Percentiles rank a stretch among this genome's conserved stretches.
Conservation (phyloP, 2,329 filamentous ascomycete genomes). For the Fusarium torreyae region DNA sequence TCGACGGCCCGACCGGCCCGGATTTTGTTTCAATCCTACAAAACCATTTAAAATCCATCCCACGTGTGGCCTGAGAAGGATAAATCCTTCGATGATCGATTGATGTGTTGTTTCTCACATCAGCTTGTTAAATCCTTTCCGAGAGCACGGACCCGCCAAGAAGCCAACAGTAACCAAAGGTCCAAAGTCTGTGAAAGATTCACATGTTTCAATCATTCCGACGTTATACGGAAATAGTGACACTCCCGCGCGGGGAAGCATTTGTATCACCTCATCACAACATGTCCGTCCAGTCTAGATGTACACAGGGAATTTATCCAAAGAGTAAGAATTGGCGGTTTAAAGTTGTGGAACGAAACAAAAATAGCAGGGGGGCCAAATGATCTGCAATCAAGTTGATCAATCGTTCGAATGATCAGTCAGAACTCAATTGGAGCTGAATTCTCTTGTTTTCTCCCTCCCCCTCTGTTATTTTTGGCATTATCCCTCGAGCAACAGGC, state of each 20-base stretch:
- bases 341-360: slow-evolving; percentile 2
- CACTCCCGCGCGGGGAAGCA: background rate
- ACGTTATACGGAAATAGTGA: slow-evolving; percentile 8
- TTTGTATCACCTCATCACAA: background rate
- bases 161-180: background rate
- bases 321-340: slow-evolving; percentile 3
- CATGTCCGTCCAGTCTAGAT: no score
- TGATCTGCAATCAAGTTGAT: slow-evolving; percentile 26
- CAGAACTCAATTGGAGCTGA: slow-evolving; percentile 9
- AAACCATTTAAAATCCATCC: background rate
- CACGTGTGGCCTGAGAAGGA: background rate
- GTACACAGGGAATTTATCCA: background rate
- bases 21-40: background rate
- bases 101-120: background rate
- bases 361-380: slow-evolving; percentile 5
- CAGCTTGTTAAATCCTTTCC: background rate
- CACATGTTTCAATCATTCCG: slow-evolving; percentile 5
- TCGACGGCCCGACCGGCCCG: background rate
- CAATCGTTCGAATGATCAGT: slow-evolving; percentile 9
- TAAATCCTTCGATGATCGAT: background rate
- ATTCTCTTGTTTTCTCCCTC: background rate
- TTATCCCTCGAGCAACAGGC: background rate
- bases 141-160: slow-evolving; percentile 6
- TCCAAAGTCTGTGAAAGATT: background rate
- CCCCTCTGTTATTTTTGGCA: background rate